Evolutionary conservation across 371 early-diverging fungal genomes (phyloP).

Genomic region (Syncephalis fuscata): DNA sequence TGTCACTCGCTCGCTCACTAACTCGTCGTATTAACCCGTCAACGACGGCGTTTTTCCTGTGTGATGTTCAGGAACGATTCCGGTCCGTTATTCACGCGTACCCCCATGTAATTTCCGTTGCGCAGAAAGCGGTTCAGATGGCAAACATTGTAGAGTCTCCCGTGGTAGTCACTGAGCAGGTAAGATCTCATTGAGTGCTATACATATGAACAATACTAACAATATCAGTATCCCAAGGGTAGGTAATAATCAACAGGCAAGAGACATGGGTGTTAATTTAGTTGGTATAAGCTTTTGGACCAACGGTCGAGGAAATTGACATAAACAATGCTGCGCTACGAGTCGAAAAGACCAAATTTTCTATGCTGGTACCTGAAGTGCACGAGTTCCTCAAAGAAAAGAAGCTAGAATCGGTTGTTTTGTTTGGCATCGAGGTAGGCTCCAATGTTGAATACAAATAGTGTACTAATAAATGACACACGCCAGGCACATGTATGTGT

Average conservation of each 20-base stretch:
- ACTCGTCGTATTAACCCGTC: slow-evolving; percentile 20
- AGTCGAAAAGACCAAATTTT: slow-evolving; percentile 71
- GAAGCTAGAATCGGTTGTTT: slow-evolving; percentile 48
- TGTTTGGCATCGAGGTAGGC: slow-evolving; percentile 80
- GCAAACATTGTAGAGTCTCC: too few relatives aligned
- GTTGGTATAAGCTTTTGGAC: slow-evolving; percentile 43
- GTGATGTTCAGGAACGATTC: slow-evolving; percentile 89
- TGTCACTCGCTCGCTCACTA: slow-evolving; percentile 9
- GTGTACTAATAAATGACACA: neutral
- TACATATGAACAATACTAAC: neutral
- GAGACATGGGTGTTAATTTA: neutral
- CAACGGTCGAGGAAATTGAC: slow-evolving; percentile 67
- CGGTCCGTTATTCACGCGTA: slow-evolving; percentile 61
- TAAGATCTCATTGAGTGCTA: slow-evolving; percentile 9
- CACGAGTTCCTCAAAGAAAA: slow-evolving; percentile 29
- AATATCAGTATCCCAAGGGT: slow-evolving; percentile 5
- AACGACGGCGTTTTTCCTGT: slow-evolving; percentile 75
- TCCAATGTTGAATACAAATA: neutral
- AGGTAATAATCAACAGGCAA: neutral
- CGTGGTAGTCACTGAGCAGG: slow-evolving; percentile 86
- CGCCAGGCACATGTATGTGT: slow-evolving; percentile 83
- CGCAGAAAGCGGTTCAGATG: slow-evolving; percentile 48
- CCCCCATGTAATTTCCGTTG: slow-evolving; percentile 64
- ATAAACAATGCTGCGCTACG: slow-evolving; percentile 31
- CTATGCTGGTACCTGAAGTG: slow-evolving; percentile 68